Evolutionary conservation across 306 rosid genomes (phyloP).

Genomic region (Medicago ruthenica): DNA sequence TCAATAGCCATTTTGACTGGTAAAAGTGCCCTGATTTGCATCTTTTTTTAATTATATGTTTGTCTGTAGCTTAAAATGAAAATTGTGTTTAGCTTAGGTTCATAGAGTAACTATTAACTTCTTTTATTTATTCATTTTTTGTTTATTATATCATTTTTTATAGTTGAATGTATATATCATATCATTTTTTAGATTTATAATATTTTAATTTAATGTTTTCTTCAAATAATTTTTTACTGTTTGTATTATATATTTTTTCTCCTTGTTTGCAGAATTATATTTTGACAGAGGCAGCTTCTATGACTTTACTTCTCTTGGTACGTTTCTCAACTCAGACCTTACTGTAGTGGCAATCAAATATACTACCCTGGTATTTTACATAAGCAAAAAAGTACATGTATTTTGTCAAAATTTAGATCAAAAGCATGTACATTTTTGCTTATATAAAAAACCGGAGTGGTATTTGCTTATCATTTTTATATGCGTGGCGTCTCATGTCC

Average conservation of each 20-base stretch:
- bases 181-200: background rate
- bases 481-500: background rate
- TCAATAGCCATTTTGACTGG: background rate
- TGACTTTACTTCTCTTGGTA: slow-evolving; percentile 96
- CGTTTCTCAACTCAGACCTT: background rate
- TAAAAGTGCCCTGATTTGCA: background rate
- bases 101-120: background rate
- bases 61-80: background rate
- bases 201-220: background rate
- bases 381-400: background rate
- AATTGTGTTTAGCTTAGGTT: background rate
- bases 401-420: background rate
- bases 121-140: background rate
- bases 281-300: slow-evolving; percentile 91
- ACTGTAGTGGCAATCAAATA: background rate
- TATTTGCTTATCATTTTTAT: background rate
- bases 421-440: background rate
- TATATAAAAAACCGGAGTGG: background rate
- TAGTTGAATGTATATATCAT: background rate
- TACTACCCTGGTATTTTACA: background rate
- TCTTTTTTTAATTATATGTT: background rate
- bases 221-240: background rate
- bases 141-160: background rate
- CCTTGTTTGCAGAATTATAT: slow-evolving; percentile 75
- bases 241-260: too few relatives aligned